A percentile compares a stretch with the other conserved stretches of the same genome.
These are phyloP conservation scores for Dactylellina haptotyla DNA, from an alignment of 2,329 filamentous ascomycete species.

Conservation along the genomic window DNA sequence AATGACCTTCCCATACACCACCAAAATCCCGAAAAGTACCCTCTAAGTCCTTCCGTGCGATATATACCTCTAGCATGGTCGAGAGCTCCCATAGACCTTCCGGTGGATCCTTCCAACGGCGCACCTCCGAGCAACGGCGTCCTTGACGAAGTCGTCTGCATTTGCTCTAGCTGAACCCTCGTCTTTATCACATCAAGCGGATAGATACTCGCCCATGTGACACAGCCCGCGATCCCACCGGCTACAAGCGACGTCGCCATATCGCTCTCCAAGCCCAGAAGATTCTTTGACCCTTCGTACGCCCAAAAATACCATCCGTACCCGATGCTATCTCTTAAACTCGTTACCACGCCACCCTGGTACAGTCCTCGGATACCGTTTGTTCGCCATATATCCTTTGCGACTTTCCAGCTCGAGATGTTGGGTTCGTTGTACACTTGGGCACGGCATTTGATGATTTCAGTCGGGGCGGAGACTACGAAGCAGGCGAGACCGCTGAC, in stretches of 20 bases:
- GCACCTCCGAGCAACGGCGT: conserved; percentile 60
- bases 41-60: conserved; percentile 68
- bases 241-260: conserved; percentile 71
- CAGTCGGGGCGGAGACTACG: conserved; percentile 85
- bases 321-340: conserved; percentile 84
- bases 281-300: conserved; percentile 78
- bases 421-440: conserved; percentile 68
- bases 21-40: conserved; percentile 78
- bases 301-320: conserved; percentile 98
- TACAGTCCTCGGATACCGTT: conserved; percentile 78
- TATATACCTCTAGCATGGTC: conserved; percentile 75
- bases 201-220: conserved; percentile 88
- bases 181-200: conserved; percentile 94
- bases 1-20: conserved; percentile 89
- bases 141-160: conserved; percentile 47
- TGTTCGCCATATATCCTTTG: conserved; percentile 69
- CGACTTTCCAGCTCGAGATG: conserved; percentile 71
- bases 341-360: conserved; percentile 81
- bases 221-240: conserved; percentile 85
- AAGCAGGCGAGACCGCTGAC: conserved; percentile 85
- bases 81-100: conserved; percentile 65
- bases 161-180: conserved; percentile 80
- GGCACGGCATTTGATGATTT: conserved; percentile 86
- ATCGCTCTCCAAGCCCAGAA: conserved; percentile 63
- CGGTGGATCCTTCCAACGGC: conserved; percentile 48